These are phyloP conservation scores for Populus ilicifolia DNA, from an alignment of 345 rosid species.

Conservation along the genomic window DNA sequence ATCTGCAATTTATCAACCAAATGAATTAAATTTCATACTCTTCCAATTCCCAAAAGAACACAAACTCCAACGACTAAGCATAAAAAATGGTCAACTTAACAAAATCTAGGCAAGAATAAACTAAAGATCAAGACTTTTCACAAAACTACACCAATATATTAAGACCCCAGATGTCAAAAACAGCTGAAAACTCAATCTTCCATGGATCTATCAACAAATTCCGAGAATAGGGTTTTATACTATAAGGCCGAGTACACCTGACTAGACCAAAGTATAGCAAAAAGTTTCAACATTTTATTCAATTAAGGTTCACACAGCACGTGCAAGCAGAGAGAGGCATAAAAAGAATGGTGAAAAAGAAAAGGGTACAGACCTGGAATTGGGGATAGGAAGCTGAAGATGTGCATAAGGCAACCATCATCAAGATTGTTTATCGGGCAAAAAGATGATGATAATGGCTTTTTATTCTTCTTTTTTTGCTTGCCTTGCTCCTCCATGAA, in stretches of 20 bases:
- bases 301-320: background rate
- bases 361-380: conserved; percentile 56
- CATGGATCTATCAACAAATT: background rate
- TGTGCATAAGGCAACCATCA: conserved; percentile 98
- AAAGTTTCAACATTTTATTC: background rate
- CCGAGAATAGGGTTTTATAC: background rate
- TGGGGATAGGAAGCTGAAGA: conserved; percentile 90
- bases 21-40: background rate
- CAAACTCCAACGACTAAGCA: background rate
- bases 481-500: conserved; percentile 2
- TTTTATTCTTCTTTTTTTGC: background rate
- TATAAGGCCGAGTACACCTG: background rate
- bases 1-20: background rate
- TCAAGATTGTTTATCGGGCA: conserved; percentile 70
- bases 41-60: background rate
- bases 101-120: background rate
- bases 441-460: conserved; percentile 5
- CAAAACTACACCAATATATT: background rate
- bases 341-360: background rate
- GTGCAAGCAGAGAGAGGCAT: background rate
- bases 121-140: background rate
- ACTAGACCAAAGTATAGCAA: background rate
- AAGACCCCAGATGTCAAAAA: background rate
- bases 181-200: background rate
- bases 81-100: background rate